A percentile compares a stretch with the other conserved stretches of the same genome.
phyloP scores from a whole-genome alignment of 1,284 basidiomycete genomes.

The Pseudozyma thailandica region DNA sequence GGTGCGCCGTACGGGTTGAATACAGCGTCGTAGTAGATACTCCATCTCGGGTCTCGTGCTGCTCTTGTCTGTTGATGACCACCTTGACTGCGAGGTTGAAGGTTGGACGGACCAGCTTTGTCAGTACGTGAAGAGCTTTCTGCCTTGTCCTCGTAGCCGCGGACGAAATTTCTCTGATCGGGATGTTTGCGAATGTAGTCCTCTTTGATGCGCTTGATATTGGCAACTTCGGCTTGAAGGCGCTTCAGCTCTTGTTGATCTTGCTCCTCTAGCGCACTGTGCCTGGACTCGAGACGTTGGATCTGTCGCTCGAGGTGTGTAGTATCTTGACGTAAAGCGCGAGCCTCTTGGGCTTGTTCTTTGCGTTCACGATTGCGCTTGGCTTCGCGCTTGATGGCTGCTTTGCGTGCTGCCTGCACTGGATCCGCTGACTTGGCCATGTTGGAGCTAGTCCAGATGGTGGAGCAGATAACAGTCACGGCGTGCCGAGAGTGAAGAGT shows the following conservation, averaged over 20 bases:
- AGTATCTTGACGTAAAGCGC: slow-evolving; percentile 35
- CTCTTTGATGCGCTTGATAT: slow-evolving; percentile 54
- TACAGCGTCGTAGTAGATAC: slow-evolving; percentile 89
- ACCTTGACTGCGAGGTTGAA: neutral
- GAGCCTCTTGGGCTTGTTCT: slow-evolving; percentile 57
- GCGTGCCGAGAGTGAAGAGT: too few species aligned
- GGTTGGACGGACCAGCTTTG: neutral
- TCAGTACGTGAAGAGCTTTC: neutral
- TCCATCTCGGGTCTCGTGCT: slow-evolving; percentile 70
- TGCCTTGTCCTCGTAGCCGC: slow-evolving; percentile 59
- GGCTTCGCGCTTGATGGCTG: slow-evolving; percentile 50
- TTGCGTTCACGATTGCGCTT: slow-evolving; percentile 64
- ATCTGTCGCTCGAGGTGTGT: slow-evolving; percentile 50
- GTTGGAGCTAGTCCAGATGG: too few species aligned
- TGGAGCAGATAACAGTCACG: too few species aligned
- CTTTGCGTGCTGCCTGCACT: slow-evolving; percentile 68
- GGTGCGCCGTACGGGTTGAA: slow-evolving; percentile 96
- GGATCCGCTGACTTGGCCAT: slow-evolving; percentile 61
- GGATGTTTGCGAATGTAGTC: slow-evolving; percentile 84
- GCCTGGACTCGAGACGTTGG: slow-evolving; percentile 34
- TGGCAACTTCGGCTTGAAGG: slow-evolving; percentile 42
- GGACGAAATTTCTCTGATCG: slow-evolving; percentile 83
- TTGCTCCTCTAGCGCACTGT: slow-evolving; percentile 18
- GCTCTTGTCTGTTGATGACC: neutral
- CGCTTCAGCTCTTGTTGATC: slow-evolving; percentile 45